Base-by-base conservation (phyloP, 2,329 filamentous ascomycete species). In the Pyrenochaeta sp. region DNA sequence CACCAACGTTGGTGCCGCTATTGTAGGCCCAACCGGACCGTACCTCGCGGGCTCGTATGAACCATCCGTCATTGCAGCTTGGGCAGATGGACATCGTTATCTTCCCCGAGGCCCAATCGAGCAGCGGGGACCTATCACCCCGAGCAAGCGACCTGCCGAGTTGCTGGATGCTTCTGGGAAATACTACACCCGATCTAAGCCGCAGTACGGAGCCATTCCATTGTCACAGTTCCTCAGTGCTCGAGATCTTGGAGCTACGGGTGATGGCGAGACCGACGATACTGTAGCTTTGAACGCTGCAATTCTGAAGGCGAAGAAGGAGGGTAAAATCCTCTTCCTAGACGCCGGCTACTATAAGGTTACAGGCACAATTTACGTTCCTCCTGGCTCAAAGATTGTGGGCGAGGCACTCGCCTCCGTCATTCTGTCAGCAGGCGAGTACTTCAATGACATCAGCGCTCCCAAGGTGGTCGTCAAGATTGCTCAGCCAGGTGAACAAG, bases 341-440 rank as follows among this genome's bases (percentile, higher is more conserved):
- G 81, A 84, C 54, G 79, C 82, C 24, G 81, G 81, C 19, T 78
- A 75, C 30, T 84, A 84, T 61, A 65, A 78, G 10, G 75, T 84
- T 48, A 80, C 75, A 7, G 72, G 74, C 7, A 83, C 81, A 0
- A 71, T 84, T 51, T 75, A 77, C 51, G 69, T 84, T 3, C 81
- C 81, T 8, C 87, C 86, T 71, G 81, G 90, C 58, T 85, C 91
- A 72, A 86, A 83, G 69, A 89, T 96, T 67, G 89, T 88, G 1
- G 90, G 90, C 55, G 90, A 96, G 73, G 84, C 90, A 58, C 92
- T 88, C 83, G 86, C 90, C 1, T 87, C 92, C 1, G 75, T 94
- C 39, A 87, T 96, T 63, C 86, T 96, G 80, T 89, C 89, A 7
- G 81, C 84, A 24, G 90, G 90, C 35, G 60, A 45, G 9, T 79